Percentiles rank a stretch among this genome's conserved stretches.
Conservation (phyloP, 2,329 filamentous ascomycete genomes). For the Fusarium pininemorale region DNA sequence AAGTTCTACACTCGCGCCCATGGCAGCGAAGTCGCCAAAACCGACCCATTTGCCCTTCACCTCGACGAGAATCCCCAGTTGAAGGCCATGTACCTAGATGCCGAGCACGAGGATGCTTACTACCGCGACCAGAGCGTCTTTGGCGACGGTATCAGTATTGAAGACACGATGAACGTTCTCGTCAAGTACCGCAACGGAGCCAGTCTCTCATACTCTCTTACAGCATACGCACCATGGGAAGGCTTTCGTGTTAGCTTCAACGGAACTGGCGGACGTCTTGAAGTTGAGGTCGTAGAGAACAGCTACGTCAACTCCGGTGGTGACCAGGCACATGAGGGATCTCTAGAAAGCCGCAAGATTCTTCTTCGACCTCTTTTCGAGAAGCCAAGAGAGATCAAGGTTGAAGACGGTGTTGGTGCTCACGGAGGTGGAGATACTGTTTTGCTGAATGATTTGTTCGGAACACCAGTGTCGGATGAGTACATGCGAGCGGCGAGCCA, state of each 20-base stretch:
- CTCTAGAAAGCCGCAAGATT: conserved; percentile 59
- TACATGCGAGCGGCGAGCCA: conserved; percentile 65
- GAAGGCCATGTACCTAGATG: conserved; percentile 68
- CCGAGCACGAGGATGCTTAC: conserved; percentile 71
- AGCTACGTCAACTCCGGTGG: conserved; percentile 70
- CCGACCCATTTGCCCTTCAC: conserved; percentile 68
- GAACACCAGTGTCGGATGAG: conserved; percentile 60
- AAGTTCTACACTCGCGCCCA: conserved; percentile 61
- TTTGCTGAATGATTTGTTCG: conserved; percentile 66
- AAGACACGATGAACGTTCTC: conserved; percentile 70
- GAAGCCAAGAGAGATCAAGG: conserved; percentile 64
- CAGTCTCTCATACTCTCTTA: conserved; percentile 66
- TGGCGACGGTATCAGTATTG: conserved; percentile 70
- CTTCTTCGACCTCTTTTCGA: conserved; percentile 64
- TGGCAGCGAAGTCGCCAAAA: conserved; percentile 59
- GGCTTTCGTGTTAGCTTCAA: conserved; percentile 68
- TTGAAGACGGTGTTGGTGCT: conserved; percentile 61
- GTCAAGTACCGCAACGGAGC: conserved; percentile 66
- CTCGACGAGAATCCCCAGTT: conserved; percentile 62
- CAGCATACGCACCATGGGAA: conserved; percentile 71
- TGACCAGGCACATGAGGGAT: conserved; percentile 64
- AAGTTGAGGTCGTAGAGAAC: conserved; percentile 70
- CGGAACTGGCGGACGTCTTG: conserved; percentile 65
- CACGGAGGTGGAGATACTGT: conserved; percentile 70
- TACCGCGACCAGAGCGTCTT: conserved; percentile 71